Evolutionary conservation across 371 early-diverging fungal genomes (phyloP).

Genomic region (Fennellomyces sp.): DNA sequence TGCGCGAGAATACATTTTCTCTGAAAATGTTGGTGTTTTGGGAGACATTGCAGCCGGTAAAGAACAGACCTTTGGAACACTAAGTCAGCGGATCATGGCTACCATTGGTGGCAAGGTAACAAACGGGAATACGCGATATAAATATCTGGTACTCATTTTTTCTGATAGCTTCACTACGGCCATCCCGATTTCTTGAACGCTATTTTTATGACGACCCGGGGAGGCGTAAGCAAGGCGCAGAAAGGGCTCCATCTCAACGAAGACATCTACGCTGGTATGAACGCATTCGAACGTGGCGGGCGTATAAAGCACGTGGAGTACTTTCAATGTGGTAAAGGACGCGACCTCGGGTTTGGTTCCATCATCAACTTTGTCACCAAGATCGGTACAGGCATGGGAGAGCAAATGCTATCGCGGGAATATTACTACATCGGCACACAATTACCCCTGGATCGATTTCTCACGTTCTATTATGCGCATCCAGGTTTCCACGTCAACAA

Average conservation of each 20-base stretch:
- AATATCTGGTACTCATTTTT: too few relatives aligned
- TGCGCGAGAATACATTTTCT: conserved; percentile 89
- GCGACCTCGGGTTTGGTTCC: conserved; percentile 90
- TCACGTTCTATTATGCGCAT: conserved; percentile 90
- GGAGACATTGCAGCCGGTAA: conserved; percentile 93
- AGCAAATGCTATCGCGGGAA: conserved; percentile 90
- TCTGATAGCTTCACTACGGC: conserved; percentile 83
- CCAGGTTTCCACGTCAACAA: conserved; percentile 94
- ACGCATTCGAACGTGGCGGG: conserved; percentile 83
- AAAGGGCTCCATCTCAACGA: conserved; percentile 92
- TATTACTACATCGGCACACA: conserved; percentile 88
- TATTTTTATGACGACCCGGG: conserved; percentile 87
- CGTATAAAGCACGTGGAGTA: conserved; percentile 91
- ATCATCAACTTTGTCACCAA: conserved; percentile 89
- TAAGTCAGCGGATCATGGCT: conserved; percentile 87
- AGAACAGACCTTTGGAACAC: conserved; percentile 89
- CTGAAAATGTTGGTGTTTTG: conserved; percentile 85
- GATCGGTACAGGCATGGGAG: conserved; percentile 92
- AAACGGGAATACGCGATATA: too few relatives aligned
- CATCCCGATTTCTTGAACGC: conserved; percentile 93
- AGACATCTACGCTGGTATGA: conserved; percentile 95
- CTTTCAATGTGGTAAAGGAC: conserved; percentile 91
- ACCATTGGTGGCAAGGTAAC: conserved; percentile 76
- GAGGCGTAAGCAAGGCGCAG: conserved; percentile 89
- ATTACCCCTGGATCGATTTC: conserved; percentile 81